These are phyloP conservation scores for Pichia kluyveri DNA, from an alignment of 805 yeast genomes.

Conservation along the genomic window DNA sequence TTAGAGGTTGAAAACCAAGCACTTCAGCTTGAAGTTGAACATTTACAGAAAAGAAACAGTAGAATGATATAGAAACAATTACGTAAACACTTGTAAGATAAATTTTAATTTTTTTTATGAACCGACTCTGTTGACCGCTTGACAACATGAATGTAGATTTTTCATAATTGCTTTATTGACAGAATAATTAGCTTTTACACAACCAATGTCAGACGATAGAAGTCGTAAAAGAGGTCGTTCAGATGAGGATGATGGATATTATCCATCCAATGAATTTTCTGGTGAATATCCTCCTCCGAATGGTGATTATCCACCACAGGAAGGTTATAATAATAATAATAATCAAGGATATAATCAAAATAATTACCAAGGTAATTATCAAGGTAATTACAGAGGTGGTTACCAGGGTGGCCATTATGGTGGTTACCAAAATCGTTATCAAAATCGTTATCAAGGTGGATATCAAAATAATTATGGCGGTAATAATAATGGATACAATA, in stretches of 20 bases:
- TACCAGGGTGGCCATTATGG: not conserved
- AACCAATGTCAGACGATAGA: conserved; percentile 15
- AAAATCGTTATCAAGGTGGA: no score
- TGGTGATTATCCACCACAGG: conserved; percentile 1
- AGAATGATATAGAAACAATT: conserved; percentile 26
- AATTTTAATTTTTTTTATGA: no score
- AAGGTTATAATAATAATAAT: not conserved
- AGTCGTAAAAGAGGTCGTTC: conserved; percentile 11
- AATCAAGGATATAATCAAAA: not conserved
- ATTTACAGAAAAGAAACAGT: conserved; percentile 5
- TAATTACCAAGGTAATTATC: not conserved
- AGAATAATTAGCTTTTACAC: no score
- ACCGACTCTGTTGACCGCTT: no score
- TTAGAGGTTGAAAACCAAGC: conserved; percentile 28
- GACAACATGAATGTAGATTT: no score
- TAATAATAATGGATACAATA: no score
- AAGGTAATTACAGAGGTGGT: not conserved
- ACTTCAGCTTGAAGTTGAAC: conserved; percentile 29
- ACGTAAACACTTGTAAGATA: conserved; percentile 30
- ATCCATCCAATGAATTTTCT: not conserved
- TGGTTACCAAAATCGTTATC: no score
- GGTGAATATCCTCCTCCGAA: conserved; percentile 3
- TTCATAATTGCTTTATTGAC: no score
- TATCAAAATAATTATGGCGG: no score
- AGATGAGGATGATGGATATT: conserved; percentile 9